Evolutionary conservation across 495 filamentous ascomycete species (phyloP), one percentile per base, ranked within the genome.

Genomic region (Xylaria cubensis): DNA sequence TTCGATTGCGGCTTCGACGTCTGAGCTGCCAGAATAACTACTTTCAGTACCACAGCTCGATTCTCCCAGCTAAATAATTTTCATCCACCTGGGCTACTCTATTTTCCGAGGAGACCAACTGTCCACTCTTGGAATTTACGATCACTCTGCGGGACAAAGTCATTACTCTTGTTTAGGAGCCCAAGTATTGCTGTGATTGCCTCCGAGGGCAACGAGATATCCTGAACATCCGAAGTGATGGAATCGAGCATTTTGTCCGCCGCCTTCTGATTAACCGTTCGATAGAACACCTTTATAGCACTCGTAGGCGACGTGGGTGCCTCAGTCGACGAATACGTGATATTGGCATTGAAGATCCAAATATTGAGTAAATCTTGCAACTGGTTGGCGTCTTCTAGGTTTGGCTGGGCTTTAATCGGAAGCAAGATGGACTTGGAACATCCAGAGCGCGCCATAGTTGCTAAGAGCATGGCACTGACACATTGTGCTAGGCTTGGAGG

Each of bases 261-360:
- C 56, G 90, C 82, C 12, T 73, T 74, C 46, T 69, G 75, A 1
- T 73, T 71, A 2, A 88, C 77, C 26, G 77, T 72, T 46, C 87
- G 87, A 73, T 89, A 93, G 39, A 93, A 85, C 3, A 93, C 83
- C 71, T 93, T 94, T 79, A 92, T 87, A 4, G 90, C 92, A 19
- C 59, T 29, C n/a, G 77, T 21, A 21, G 77, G 76, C 21, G 75
- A 74, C 4, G 42, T 68, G n/a, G 83, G 80, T 62, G 83, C 82
- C 34, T 80, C 73, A 41, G 80, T 83, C 0, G 87, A 86, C 21
- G 85, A 88, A 73, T 92, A 95, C 9, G 84, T 81, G 32, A 94
- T 86, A 73, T 91, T 86, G 24, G 87, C 86, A 69, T 91, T 94
- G 73, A 95, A 91, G 13, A 92, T 84, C 93, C 93, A 95, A 13